A percentile compares a stretch with the other conserved stretches of the same genome.
phyloP scores from a whole-genome alignment of 2,329 filamentous ascomycete genomes.

The Tolypocladium inflatum region DNA sequence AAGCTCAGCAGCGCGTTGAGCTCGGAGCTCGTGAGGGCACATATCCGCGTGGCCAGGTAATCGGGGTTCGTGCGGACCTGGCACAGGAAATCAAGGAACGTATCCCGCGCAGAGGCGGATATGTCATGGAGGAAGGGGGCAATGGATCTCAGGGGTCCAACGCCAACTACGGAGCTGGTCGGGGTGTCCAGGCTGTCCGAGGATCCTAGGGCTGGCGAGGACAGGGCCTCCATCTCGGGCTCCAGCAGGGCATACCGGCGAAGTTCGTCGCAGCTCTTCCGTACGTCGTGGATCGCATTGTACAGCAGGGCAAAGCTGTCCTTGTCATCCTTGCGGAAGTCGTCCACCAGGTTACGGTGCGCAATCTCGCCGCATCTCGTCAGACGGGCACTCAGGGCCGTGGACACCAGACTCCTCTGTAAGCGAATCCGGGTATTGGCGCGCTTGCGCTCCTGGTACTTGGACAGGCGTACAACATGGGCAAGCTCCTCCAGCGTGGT shows the following conservation, averaged over 20 bases:
- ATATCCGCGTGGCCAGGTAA: conserved; percentile 76
- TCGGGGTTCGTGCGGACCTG: conserved; percentile 78
- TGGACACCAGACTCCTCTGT: conserved; percentile 65
- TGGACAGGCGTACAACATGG: conserved; percentile 66
- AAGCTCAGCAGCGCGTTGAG: conserved; percentile 69
- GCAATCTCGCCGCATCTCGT: conserved; percentile 66
- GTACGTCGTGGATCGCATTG: conserved; percentile 70
- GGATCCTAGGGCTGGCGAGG: conserved; percentile 31
- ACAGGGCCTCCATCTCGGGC: conserved; percentile 56
- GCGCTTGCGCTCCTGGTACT: conserved; percentile 75
- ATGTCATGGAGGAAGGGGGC: conserved; percentile 62
- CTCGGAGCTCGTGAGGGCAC: conserved; percentile 65
- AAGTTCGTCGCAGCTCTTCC: conserved; percentile 65
- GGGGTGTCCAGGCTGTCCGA: conserved; percentile 41
- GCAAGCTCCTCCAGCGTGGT: conserved; percentile 70
- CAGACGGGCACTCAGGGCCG: conserved; percentile 64
- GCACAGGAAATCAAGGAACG: conserved; percentile 69
- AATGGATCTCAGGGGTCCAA: conserved; percentile 27
- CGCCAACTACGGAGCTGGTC: conserved; percentile 28
- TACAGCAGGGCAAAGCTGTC: conserved; percentile 65
- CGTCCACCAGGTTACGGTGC: conserved; percentile 67
- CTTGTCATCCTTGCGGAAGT: conserved; percentile 71
- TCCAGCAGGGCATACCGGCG: conserved; percentile 62
- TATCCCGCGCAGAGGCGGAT: conserved; percentile 62
- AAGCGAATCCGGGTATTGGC: conserved; percentile 63